Conservation (phyloP, 192 early-diverging fungal genomes). For the Podila clonocystis region DNA sequence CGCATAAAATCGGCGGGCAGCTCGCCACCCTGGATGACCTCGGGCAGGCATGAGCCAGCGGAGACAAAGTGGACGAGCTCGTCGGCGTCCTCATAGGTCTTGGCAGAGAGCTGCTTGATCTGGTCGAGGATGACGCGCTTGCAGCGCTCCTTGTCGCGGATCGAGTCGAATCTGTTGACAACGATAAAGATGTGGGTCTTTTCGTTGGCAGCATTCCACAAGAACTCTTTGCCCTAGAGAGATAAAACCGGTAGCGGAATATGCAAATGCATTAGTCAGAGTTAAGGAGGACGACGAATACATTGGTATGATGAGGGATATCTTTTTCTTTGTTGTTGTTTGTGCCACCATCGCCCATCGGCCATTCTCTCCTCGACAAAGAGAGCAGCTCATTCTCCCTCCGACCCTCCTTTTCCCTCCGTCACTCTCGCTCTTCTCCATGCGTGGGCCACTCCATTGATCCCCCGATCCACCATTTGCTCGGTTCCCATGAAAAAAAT, state of each 20-base stretch:
- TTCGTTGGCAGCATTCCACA: constrained; percentile 96
- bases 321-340: not conserved
- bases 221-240: constrained; percentile 91
- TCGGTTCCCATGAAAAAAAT: constrained; percentile 9
- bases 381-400: not conserved
- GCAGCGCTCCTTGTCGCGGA: constrained; percentile 94
- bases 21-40: constrained; percentile 39
- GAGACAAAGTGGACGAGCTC: constrained; percentile 98
- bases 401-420: not conserved
- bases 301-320: no score
- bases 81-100: constrained; percentile 88
- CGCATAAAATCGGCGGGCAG: constrained; percentile 67
- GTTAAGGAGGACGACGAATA: no score
- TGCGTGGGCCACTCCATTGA: not conserved
- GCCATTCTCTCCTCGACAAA: not conserved
- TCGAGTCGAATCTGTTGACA: constrained; percentile 96
- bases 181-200: constrained; percentile 99
- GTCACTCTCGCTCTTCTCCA: not conserved
- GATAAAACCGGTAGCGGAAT: not conserved
- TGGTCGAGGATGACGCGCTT: constrained; percentile 95
- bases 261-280: no score
- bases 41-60: constrained; percentile 59
- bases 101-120: constrained; percentile 93
- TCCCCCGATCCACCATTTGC: not conserved
- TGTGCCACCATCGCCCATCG: not conserved